Conservation (phyloP, 192 early-diverging fungal species). For the Rhizophlyctis rosea region DNA sequence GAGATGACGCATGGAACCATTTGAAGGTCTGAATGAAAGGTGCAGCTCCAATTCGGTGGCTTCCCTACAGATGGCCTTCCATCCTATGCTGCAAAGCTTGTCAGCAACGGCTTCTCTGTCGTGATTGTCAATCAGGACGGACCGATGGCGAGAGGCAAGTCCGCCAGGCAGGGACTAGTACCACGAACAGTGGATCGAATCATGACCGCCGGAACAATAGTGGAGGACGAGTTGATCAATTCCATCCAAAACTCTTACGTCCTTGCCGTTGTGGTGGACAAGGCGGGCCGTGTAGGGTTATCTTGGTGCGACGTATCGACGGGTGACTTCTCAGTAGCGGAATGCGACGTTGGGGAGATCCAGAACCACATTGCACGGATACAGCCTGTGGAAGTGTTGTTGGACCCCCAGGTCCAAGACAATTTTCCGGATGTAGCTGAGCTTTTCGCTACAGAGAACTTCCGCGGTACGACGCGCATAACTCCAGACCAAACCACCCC, state of each 20-base stretch:
- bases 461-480: background rate
- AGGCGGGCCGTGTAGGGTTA: slow-evolving; percentile 51
- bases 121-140: slow-evolving; percentile 43
- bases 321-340: slow-evolving; percentile 78
- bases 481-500: background rate
- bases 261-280: slow-evolving; percentile 51
- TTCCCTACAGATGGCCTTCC: slow-evolving; percentile 33
- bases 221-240: slow-evolving; percentile 39
- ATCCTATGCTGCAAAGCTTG: slow-evolving; percentile 30
- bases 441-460: background rate
- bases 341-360: slow-evolving; percentile 46
- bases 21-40: background rate
- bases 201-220: slow-evolving; percentile 81
- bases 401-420: slow-evolving; percentile 30
- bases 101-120: slow-evolving; percentile 38
- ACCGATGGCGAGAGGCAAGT: slow-evolving; percentile 12
- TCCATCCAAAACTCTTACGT: slow-evolving; percentile 70
- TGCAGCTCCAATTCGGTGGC: slow-evolving; percentile 25
- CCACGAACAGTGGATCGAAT: slow-evolving; percentile 71
- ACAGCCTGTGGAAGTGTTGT: slow-evolving; percentile 77
- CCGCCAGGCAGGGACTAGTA: slow-evolving; percentile 13
- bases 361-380: slow-evolving; percentile 75
- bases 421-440: slow-evolving; percentile 4
- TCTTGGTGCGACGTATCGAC: slow-evolving; percentile 92
- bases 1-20: slow-evolving; percentile 11